These are phyloP conservation scores for Vitis hybrid DNA, from an alignment of 177 flowering plant genomes.

Conservation along the genomic window DNA sequence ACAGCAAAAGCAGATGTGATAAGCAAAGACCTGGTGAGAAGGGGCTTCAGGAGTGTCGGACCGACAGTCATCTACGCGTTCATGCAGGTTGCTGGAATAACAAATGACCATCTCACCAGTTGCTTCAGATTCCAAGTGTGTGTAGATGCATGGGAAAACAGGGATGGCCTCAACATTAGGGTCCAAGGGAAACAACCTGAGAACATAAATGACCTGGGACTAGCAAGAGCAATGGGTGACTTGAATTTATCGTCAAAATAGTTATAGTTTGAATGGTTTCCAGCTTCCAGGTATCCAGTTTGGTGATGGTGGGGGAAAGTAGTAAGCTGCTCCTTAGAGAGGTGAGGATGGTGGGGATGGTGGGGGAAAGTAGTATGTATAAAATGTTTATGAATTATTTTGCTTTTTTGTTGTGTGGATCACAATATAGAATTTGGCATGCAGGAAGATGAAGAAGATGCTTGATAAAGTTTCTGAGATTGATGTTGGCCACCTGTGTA, in stretches of 20 bases:
- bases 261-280: too few relatives aligned
- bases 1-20: constrained; percentile 31
- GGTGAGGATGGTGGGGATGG: too few relatives aligned
- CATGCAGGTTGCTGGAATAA: constrained; percentile 77
- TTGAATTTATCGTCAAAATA: not conserved
- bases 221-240: constrained; percentile 18
- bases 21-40: constrained; percentile 72
- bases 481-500: too few relatives aligned
- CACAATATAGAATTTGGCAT: too few relatives aligned
- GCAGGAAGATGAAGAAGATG: too few relatives aligned
- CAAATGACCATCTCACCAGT: constrained; percentile 74
- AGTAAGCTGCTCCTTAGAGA: too few relatives aligned
- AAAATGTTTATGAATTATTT: too few relatives aligned
- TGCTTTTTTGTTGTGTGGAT: too few relatives aligned
- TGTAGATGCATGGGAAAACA: constrained; percentile 5
- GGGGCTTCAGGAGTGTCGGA: constrained; percentile 81
- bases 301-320: too few relatives aligned
- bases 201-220: constrained; percentile 11
- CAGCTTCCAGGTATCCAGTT: too few relatives aligned
- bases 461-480: too few relatives aligned
- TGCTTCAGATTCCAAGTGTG: constrained; percentile 77
- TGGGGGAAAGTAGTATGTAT: too few relatives aligned
- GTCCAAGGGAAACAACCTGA: constrained; percentile 13
- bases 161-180: constrained; percentile 7
- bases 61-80: constrained; percentile 80